phyloP scores from a whole-genome alignment of 2,329 filamentous ascomycete genomes.

The Tothia fuscella region DNA sequence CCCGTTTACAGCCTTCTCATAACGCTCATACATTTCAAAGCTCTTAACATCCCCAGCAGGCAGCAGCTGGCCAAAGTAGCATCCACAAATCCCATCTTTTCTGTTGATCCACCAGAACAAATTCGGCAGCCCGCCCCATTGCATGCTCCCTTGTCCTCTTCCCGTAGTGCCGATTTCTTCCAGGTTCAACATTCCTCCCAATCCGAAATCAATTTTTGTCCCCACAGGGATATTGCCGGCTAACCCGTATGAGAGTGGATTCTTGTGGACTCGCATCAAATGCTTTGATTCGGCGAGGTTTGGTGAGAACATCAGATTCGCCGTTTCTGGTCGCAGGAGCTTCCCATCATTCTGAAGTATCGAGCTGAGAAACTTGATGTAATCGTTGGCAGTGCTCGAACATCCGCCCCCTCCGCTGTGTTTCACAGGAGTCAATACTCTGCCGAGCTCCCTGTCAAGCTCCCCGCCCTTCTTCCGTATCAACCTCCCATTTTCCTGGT shows the following conservation, averaged over 20 bases:
- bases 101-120: conserved; percentile 10
- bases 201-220: conserved; percentile 7
- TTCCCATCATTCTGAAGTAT: conserved; percentile 14
- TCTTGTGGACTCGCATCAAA: conserved; percentile 8
- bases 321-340: conserved; percentile 14
- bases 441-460: conserved; percentile 1
- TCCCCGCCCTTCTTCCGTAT: too few species aligned
- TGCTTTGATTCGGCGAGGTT: conserved; percentile 14
- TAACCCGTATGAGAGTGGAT: conserved; percentile 7
- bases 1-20: conserved; percentile 9
- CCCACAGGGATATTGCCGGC: conserved; percentile 8
- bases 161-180: neutral
- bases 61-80: conserved; percentile 10
- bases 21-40: conserved; percentile 7
- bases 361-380: conserved; percentile 17
- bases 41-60: conserved; percentile 7
- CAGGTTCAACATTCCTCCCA: conserved; percentile 9
- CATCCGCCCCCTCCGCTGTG: conserved; percentile 18
- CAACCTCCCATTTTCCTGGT: too few species aligned
- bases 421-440: conserved; percentile 9
- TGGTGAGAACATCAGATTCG: conserved; percentile 17
- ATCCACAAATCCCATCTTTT: conserved; percentile 7
- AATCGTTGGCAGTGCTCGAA: conserved; percentile 17
- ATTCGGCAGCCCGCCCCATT: conserved; percentile 10
- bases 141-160: conserved; percentile 2